Base-by-base conservation (phyloP, 805 yeast species). In the Scheffersomyces stipitis region DNA sequence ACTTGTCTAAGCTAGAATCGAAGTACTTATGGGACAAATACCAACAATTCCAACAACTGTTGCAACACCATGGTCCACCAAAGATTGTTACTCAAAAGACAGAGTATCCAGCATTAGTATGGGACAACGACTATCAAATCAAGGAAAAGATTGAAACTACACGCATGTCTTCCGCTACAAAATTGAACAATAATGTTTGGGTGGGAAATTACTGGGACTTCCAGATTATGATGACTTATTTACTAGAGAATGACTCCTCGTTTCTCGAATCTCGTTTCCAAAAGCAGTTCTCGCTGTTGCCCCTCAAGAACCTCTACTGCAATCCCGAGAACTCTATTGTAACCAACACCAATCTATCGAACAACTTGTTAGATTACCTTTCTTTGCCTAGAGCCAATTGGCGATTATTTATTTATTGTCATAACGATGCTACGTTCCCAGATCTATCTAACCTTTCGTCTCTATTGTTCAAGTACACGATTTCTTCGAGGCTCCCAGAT, bases 71-170 rank as follows among this genome's bases (percentile, higher is more conserved):
- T 20, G 7, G 9, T 20, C 9, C 24, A 7, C 24, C 24, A 7
- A 20, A 7, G 10, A 46, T 26, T 18, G 2, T 40, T 17, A 4
- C 34, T 40, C 14, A 36, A 28, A n/a, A 30, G n/a, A 15, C 31
- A 8, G 15, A 30, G 24, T 36, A 45, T 15, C 36, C 42, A 14
- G 39, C 47, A 16, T 26, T 43, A 17, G 36, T 56, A 3, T 83
- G 89, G 88, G 86, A 82, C 46, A 66, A 75, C 18, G 85, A 86
- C 49, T 80, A 81, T 51, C 67, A 75, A 15, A 71, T 78, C 44
- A 79, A 84, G 51, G 97, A 90, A 56, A 79, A 84, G 42, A 67
- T 85, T n/a, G 96, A 90, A 57, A 83, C 88, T 34, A 70, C 88
- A 1, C 78, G 77, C 52, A 84, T 90, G 90, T 83, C 96, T 1